Evolutionary conservation across 805 yeast species (phyloP).

Genomic region (Teunomyces atbi): DNA sequence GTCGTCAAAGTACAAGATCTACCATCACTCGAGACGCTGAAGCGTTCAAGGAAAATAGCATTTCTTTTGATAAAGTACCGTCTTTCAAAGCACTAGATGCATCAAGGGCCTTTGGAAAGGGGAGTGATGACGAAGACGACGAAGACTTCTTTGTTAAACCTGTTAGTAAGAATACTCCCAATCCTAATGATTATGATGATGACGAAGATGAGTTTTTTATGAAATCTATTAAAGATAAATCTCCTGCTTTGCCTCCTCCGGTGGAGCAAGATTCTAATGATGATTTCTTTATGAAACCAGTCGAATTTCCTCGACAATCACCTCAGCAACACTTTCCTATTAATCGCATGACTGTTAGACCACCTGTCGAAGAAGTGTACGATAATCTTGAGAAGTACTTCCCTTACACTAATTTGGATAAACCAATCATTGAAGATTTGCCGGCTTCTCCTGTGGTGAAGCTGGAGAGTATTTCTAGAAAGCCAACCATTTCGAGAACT

Average conservation of each 20-base stretch:
- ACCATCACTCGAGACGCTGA: constrained; percentile 25
- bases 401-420: constrained; percentile 89
- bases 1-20: constrained; percentile 6
- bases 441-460: constrained; percentile 48
- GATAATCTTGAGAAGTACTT: constrained; percentile 88
- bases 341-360: constrained; percentile 66
- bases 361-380: constrained; percentile 91
- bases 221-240: constrained; percentile 8
- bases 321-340: constrained; percentile 3
- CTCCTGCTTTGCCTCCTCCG: not conserved
- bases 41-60: constrained; percentile 66
- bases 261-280: not conserved
- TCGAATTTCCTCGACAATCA: not conserved
- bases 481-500: constrained; percentile 40
- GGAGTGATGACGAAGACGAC: constrained; percentile 10
- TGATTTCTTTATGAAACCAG: constrained; percentile 6
- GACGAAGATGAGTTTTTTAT: constrained; percentile 17
- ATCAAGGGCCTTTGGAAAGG: constrained; percentile 20
- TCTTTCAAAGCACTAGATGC: constrained; percentile 6
- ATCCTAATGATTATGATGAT: constrained; percentile 20
- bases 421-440: constrained; percentile 79
- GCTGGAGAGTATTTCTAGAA: constrained; percentile 9
- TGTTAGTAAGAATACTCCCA: constrained; percentile 5
- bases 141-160: constrained; percentile 20
- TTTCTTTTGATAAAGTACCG: constrained; percentile 77